phyloP scores from a whole-genome alignment of 331 rosid genomes.

The Pyrus hybrid region DNA sequence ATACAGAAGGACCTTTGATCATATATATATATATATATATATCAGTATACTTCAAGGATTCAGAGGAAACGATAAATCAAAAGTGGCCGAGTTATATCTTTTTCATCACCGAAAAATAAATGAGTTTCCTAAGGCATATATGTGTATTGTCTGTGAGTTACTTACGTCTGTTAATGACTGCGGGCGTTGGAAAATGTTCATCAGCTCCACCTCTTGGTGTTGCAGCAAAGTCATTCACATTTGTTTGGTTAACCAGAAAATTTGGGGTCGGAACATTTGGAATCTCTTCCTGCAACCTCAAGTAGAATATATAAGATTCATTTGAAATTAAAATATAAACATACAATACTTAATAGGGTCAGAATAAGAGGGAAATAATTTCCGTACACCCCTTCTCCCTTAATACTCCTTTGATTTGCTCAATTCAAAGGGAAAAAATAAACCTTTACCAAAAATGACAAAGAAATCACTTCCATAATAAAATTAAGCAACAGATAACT shows the following conservation, averaged over 20 bases:
- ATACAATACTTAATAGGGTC: no score
- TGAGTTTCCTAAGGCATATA: background rate
- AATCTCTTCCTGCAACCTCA: slow-evolving; percentile 54
- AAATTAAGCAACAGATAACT: background rate
- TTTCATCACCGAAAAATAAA: background rate
- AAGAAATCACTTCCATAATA: background rate
- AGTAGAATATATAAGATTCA: no score
- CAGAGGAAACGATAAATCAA: no score
- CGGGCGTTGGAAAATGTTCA: slow-evolving; percentile 75
- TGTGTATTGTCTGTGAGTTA: background rate
- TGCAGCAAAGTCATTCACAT: slow-evolving; percentile 39
- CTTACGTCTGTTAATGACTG: slow-evolving; percentile 71
- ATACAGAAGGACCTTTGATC: no score
- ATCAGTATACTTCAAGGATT: no score
- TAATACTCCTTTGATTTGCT: no score
- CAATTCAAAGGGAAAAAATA: no score
- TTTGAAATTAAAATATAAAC: no score
- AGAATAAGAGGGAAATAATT: no score
- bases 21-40: no score
- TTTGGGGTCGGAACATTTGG: slow-evolving; percentile 50
- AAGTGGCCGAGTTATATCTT: background rate
- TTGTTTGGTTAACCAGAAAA: slow-evolving; percentile 45
- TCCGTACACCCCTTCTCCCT: no score
- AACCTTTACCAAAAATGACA: no score
- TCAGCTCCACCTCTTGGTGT: slow-evolving; percentile 44